These are phyloP conservation scores for Metschnikowia borealis DNA, from an alignment of 805 yeast genomes.

Conservation along the genomic window DNA sequence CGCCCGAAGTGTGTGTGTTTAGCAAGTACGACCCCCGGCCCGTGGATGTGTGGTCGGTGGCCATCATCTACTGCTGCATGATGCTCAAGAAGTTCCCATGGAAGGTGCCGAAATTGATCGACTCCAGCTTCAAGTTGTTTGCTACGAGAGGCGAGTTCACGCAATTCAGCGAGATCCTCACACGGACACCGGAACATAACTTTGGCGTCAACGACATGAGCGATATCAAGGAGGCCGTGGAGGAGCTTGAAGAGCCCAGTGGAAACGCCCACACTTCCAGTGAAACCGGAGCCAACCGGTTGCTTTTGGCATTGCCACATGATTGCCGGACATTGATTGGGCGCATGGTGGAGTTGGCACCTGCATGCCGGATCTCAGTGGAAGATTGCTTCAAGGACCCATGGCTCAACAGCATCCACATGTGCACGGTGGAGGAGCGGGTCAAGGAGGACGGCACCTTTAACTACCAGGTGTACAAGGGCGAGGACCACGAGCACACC, in stretches of 20 bases:
- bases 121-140: constrained; percentile 78
- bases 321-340: constrained; percentile 65
- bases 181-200: constrained; percentile 44
- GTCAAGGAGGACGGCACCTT: constrained; percentile 36
- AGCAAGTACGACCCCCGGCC: constrained; percentile 86
- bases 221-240: constrained; percentile 20
- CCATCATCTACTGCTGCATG: constrained; percentile 91
- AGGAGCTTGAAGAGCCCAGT: constrained; percentile 18
- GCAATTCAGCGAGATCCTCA: constrained; percentile 59
- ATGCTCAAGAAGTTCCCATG: constrained; percentile 87
- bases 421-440: constrained; percentile 60
- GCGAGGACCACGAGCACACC: constrained; percentile 74
- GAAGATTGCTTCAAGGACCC: constrained; percentile 73
- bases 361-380: constrained; percentile 77
- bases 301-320: constrained; percentile 65
- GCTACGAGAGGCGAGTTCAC: constrained; percentile 64
- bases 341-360: constrained; percentile 79
- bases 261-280: constrained; percentile 55
- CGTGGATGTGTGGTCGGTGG: constrained; percentile 91
- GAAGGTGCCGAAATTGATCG: constrained; percentile 84
- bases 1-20: constrained; percentile 87
- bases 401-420: constrained; percentile 60
- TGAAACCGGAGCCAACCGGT: constrained; percentile 66
- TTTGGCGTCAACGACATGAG: constrained; percentile 17
- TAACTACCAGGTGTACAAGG: constrained; percentile 36